These are phyloP conservation scores for Trichoderma breve DNA, from an alignment of 2,329 filamentous ascomycete species.

Conservation along the genomic window DNA sequence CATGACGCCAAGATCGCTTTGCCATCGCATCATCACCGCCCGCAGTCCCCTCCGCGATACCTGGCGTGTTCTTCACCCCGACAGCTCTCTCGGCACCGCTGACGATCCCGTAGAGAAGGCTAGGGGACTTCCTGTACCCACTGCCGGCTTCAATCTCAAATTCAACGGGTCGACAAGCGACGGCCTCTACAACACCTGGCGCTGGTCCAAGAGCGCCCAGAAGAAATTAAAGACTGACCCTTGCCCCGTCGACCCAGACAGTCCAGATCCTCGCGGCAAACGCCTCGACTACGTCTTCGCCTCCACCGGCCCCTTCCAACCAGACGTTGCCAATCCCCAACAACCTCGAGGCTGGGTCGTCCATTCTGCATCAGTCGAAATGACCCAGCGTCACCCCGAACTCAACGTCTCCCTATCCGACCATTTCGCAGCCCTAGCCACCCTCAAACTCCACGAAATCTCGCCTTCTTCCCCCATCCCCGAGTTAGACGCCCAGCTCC, in stretches of 20 bases:
- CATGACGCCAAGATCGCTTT: conserved; percentile 84
- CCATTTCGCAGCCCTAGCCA: conserved; percentile 88
- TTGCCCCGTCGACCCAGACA: conserved; percentile 60
- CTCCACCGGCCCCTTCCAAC: conserved; percentile 46
- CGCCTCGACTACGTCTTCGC: conserved; percentile 94
- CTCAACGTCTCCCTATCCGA: conserved; percentile 87
- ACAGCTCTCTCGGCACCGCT: conserved; percentile 75
- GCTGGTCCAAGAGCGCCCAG: conserved; percentile 73
- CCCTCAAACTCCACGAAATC: conserved; percentile 54
- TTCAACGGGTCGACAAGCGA: conserved; percentile 89
- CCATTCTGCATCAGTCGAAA: conserved; percentile 67
- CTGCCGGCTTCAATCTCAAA: conserved; percentile 71
- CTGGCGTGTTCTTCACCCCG: conserved; percentile 81
- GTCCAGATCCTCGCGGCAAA: conserved; percentile 72
- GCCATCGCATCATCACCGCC: conserved; percentile 77
- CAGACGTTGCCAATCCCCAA: background rate
- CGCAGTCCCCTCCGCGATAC: conserved; percentile 76
- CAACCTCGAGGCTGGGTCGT: conserved; percentile 61
- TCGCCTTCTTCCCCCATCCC: conserved; percentile 24
- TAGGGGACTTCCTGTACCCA: conserved; percentile 66
- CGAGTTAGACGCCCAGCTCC: conserved; percentile 36
- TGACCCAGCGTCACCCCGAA: conserved; percentile 77
- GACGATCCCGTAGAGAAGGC: conserved; percentile 65
- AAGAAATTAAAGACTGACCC: conserved; percentile 61
- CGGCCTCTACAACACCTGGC: conserved; percentile 85